phyloP scores from a whole-genome alignment of 345 rosid species.

The Turritis glabra region DNA sequence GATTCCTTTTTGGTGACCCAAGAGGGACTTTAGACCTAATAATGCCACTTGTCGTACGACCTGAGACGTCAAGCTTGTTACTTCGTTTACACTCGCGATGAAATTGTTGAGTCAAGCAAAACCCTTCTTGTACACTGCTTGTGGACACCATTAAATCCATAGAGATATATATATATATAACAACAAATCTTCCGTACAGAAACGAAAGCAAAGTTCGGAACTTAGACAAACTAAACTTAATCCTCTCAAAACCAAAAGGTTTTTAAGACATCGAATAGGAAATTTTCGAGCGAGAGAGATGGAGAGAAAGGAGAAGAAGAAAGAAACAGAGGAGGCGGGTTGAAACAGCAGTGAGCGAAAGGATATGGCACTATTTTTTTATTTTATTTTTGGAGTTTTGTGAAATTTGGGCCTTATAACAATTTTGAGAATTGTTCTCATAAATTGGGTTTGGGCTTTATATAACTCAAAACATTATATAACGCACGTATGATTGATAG shows the following conservation, averaged over 20 bases:
- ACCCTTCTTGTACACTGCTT: constrained; percentile 59
- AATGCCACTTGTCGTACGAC: constrained; percentile 25
- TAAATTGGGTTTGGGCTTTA: no score
- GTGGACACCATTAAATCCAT: constrained; percentile 61
- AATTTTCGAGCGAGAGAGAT: neutral
- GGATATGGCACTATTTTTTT: constrained; percentile 29
- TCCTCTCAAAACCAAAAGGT: neutral
- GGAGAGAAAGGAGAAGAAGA: neutral
- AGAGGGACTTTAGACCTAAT: constrained; percentile 30
- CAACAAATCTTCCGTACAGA: constrained; percentile 3
- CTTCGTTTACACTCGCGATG: constrained; percentile 41
- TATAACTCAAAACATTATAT: no score
- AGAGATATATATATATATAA: neutral
- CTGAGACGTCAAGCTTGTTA: constrained; percentile 33
- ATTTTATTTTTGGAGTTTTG: constrained; percentile 21
- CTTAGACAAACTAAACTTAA: neutral
- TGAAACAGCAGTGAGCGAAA: constrained; percentile 11
- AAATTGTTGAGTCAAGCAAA: constrained; percentile 51
- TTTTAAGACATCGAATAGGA: neutral
- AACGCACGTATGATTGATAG: no score
- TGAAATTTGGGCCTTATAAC: constrained; percentile 23
- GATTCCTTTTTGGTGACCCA: constrained; percentile 42
- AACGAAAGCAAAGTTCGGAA: neutral
- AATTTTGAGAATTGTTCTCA: neutral
- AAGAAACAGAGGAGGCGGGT: constrained; percentile 34